phyloP scores from a whole-genome alignment of 768 basidiomycete genomes.

The Hypsizygus marmoreus region DNA sequence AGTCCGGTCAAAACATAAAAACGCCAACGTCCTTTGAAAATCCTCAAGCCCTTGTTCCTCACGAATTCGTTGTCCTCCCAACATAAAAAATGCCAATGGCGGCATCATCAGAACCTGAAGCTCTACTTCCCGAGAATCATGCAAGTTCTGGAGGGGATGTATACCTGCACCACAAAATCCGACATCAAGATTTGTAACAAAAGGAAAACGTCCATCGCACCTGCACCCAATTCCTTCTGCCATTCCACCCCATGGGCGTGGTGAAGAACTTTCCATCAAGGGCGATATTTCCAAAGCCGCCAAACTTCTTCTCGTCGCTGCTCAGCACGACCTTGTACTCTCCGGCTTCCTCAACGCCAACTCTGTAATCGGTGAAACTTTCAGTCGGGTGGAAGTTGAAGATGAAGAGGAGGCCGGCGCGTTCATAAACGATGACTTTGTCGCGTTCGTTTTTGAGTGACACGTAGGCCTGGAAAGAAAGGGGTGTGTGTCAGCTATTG shows the following conservation, averaged over 20 bases:
- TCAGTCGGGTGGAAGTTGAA: constrained; percentile 96
- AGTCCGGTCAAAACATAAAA: no score
- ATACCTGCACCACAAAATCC: constrained; percentile 49
- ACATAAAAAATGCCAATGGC: neutral
- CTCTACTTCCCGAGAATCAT: constrained; percentile 58
- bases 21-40: no score
- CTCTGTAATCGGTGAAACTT: constrained; percentile 91
- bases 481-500: neutral
- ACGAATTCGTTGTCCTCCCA: no score
- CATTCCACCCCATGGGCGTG: constrained; percentile 88
- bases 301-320: constrained; percentile 86
- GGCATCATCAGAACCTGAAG: neutral
- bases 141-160: constrained; percentile 67
- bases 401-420: constrained; percentile 90
- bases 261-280: constrained; percentile 71
- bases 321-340: constrained; percentile 81
- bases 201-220: constrained; percentile 39
- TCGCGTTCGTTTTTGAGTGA: constrained; percentile 93
- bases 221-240: constrained; percentile 88
- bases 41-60: no score
- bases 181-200: neutral
- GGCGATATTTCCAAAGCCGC: constrained; percentile 84
- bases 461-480: constrained; percentile 69
- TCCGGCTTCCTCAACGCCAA: constrained; percentile 85
- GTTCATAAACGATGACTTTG: constrained; percentile 93